These are phyloP conservation scores for Lanmaoa pseudosensibilis DNA, from an alignment of 768 basidiomycete genomes.

Conservation along the genomic window DNA sequence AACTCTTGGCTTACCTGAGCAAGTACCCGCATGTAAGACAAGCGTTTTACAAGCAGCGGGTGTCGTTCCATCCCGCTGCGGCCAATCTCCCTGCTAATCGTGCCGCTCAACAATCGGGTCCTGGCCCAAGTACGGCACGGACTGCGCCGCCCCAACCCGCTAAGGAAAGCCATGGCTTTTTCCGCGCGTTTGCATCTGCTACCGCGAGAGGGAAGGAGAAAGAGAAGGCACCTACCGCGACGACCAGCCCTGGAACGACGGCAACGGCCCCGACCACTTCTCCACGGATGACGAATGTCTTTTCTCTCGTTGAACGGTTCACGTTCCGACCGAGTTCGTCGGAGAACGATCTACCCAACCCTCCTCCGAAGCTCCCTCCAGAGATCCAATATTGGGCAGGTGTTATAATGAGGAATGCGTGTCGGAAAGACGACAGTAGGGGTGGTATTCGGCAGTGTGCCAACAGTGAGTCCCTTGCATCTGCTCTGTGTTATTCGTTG, in stretches of 20 bases:
- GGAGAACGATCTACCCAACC: constrained; percentile 69
- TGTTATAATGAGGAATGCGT: constrained; percentile 99
- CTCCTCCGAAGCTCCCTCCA: constrained; percentile 69
- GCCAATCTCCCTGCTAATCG: constrained; percentile 40
- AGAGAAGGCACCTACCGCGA: constrained; percentile 29
- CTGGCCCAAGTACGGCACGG: constrained; percentile 28
- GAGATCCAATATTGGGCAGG: constrained; percentile 99
- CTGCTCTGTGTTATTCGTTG: neutral
- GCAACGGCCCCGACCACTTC: neutral
- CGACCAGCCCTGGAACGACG: constrained; percentile 21
- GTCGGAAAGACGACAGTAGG: constrained; percentile 90
- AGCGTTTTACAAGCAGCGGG: constrained; percentile 87
- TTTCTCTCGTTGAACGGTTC: constrained; percentile 94
- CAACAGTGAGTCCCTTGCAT: constrained; percentile 62
- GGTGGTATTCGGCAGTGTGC: constrained; percentile 98
- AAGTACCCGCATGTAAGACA: constrained; percentile 98
- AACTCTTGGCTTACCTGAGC: constrained; percentile 92
- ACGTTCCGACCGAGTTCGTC: constrained; percentile 89
- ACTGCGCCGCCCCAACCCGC: constrained; percentile 13
- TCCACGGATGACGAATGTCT: constrained; percentile 80
- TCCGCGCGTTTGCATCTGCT: constrained; percentile 45
- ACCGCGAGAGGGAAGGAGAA: constrained; percentile 52
- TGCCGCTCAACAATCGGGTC: constrained; percentile 23
- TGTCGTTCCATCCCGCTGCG: constrained; percentile 80
- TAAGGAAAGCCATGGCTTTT: constrained; percentile 43